These are phyloP conservation scores for Trichomonas gallinae DNA, from an alignment of 208 protist genomes.

Conservation along the genomic window DNA sequence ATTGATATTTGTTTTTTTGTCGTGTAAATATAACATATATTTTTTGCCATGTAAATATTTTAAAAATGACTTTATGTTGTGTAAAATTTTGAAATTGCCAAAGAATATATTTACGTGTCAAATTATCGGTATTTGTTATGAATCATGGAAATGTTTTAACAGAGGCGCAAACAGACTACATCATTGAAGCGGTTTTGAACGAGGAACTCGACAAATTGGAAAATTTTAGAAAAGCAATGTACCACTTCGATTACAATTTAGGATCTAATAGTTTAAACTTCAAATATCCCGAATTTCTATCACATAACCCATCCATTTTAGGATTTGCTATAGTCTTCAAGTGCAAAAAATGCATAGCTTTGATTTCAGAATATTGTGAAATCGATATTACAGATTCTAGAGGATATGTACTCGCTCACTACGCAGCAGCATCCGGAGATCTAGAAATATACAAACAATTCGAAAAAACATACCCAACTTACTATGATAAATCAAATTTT, in stretches of 20 bases:
- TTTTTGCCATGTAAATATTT: no score
- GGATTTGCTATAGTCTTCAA: neutral
- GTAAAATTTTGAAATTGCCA: no score
- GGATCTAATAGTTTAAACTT: neutral
- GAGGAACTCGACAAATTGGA: neutral
- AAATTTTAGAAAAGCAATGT: neutral
- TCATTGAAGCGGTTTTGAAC: neutral
- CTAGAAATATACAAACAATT: neutral
- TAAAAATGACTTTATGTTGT: no score
- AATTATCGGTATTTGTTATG: no score
- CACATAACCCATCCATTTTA: neutral
- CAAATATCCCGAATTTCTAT: neutral
- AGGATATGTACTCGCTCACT: neutral
- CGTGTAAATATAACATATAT: no score
- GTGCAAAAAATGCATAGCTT: neutral
- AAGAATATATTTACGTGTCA: no score
- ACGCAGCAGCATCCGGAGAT: neutral
- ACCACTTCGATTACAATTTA: neutral
- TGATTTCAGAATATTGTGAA: neutral
- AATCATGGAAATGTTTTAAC: neutral
- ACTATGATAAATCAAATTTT: neutral
- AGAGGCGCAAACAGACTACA: neutral
- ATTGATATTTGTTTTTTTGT: no score
- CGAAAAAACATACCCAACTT: neutral
- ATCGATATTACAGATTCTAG: neutral